Percentiles rank a stretch among this genome's conserved stretches.
Conservation (phyloP, 2,329 filamentous ascomycete genomes). For the Allantophomopsis lycopodina region DNA sequence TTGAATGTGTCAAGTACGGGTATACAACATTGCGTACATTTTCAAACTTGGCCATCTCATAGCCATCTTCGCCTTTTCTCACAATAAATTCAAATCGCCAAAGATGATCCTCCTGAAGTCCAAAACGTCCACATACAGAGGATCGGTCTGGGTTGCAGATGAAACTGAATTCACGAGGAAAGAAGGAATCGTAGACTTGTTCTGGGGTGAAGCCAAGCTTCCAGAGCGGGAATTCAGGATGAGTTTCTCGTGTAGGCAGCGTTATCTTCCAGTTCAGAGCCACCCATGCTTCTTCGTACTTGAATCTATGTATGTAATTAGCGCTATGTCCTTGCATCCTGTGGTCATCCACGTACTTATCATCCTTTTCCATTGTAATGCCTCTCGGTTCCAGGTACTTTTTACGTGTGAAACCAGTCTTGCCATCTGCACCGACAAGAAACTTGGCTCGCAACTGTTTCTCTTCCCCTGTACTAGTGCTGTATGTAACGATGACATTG, state of each 20-base stretch:
- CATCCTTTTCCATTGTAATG: constrained; percentile 3
- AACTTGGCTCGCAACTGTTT: constrained; percentile 5
- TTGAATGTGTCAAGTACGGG: constrained; percentile 17
- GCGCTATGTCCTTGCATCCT: no score
- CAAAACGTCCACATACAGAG: constrained; percentile 17
- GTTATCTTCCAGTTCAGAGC: constrained; percentile 30
- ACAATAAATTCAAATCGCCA: constrained; percentile 23
- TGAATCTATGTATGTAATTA: constrained; percentile 1
- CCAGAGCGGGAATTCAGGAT: constrained; percentile 34
- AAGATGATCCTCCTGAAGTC: constrained; percentile 11
- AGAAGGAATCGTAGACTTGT: constrained; percentile 25
- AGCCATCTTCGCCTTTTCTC: constrained; percentile 14
- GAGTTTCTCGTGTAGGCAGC: constrained; percentile 27
- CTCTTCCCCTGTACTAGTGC: background rate
- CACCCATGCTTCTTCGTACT: constrained; percentile 22
- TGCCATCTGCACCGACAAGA: constrained; percentile 17
- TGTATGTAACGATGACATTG: constrained; percentile 1
- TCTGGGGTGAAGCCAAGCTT: constrained; percentile 27
- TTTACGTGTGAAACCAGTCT: constrained; percentile 18
- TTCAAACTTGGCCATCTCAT: constrained; percentile 14
- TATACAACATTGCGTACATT: constrained; percentile 13
- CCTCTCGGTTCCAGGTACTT: constrained; percentile 16
- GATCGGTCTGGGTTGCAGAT: constrained; percentile 13
- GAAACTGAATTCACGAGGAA: constrained; percentile 15
- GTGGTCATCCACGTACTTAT: background rate